These are phyloP conservation scores for Metschnikowia amazonensis DNA, from an alignment of 805 yeast genomes.

Conservation along the genomic window DNA sequence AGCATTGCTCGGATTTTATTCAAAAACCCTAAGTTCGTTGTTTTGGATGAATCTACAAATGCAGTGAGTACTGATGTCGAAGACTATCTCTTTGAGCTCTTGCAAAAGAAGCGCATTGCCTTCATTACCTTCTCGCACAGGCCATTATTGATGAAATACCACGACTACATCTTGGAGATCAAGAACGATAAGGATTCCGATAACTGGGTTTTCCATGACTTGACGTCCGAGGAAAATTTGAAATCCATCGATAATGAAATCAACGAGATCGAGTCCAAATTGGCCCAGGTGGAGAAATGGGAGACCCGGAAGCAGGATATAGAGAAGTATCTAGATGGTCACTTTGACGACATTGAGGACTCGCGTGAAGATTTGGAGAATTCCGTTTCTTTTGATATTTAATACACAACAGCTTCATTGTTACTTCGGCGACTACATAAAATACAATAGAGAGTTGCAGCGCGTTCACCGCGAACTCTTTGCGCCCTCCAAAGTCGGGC, in stretches of 20 bases:
- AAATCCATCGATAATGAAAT: conserved; percentile 74
- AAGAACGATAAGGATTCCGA: conserved; percentile 47
- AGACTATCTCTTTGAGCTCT: conserved; percentile 73
- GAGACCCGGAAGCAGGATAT: conserved; percentile 58
- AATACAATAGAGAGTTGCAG: background rate
- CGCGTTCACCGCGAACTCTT: background rate
- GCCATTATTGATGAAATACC: conserved; percentile 79
- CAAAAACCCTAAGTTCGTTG: conserved; percentile 75
- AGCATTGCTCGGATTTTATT: conserved; percentile 82
- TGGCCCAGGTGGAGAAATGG: conserved; percentile 57
- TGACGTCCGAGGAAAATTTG: conserved; percentile 63
- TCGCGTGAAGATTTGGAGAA: conserved; percentile 7
- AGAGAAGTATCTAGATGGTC: conserved; percentile 48
- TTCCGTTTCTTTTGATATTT: conserved; percentile 13
- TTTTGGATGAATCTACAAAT: conserved; percentile 90
- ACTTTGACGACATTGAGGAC: conserved; percentile 17
- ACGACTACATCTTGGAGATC: conserved; percentile 69
- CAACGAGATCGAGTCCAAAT: conserved; percentile 55
- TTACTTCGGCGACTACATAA: background rate
- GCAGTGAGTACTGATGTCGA: conserved; percentile 90
- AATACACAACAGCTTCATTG: background rate
- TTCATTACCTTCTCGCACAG: conserved; percentile 81
- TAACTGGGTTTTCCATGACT: conserved; percentile 46
- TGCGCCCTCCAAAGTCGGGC: background rate
- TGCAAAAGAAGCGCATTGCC: conserved; percentile 67